Evolutionary conservation across 768 basidiomycete genomes (phyloP).

Genomic region (Tephrocybe sp.): DNA sequence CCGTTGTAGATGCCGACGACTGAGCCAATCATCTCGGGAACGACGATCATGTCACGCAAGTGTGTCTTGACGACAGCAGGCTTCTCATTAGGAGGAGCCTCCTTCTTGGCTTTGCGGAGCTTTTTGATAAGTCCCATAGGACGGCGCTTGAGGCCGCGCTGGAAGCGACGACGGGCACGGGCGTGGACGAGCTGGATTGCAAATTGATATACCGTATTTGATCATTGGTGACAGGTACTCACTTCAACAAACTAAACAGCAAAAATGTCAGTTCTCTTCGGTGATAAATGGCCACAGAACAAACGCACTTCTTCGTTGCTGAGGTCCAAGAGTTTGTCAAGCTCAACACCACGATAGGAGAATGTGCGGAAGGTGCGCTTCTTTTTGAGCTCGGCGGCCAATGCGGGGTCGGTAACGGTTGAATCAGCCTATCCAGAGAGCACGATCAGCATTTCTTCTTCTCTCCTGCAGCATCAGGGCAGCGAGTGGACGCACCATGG

Average conservation of each 20-base stretch:
- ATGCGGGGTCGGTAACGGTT: constrained; percentile 83
- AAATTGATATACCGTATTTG: not conserved
- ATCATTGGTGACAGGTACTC: constrained; percentile 26
- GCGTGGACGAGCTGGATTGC: constrained; percentile 86
- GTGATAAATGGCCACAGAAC: not conserved
- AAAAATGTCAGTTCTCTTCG: not conserved
- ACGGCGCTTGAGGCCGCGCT: constrained; percentile 97
- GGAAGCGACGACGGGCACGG: constrained; percentile 97
- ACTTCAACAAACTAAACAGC: constrained; percentile 75
- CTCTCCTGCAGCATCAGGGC: not conserved
- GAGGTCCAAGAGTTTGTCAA: constrained; percentile 97
- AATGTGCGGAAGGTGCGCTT: constrained; percentile 99
- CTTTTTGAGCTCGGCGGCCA: constrained; percentile 98
- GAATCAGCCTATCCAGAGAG: constrained; percentile 63
- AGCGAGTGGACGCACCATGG: constrained; percentile 34
- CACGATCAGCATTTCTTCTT: constrained; percentile 12
- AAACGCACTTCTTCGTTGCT: constrained; percentile 83
- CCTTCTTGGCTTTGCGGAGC: constrained; percentile 99
- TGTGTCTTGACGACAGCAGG: constrained; percentile 99
- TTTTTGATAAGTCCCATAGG: constrained; percentile 99
- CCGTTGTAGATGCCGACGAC: constrained; percentile 99
- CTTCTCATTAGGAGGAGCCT: constrained; percentile 99
- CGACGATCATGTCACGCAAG: constrained; percentile 99
- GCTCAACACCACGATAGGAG: constrained; percentile 97
- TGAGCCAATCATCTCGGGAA: constrained; percentile 99